These are phyloP conservation scores for Pichia norvegensis DNA, from an alignment of 1,139 yeast genomes.

Conservation along the genomic window DNA sequence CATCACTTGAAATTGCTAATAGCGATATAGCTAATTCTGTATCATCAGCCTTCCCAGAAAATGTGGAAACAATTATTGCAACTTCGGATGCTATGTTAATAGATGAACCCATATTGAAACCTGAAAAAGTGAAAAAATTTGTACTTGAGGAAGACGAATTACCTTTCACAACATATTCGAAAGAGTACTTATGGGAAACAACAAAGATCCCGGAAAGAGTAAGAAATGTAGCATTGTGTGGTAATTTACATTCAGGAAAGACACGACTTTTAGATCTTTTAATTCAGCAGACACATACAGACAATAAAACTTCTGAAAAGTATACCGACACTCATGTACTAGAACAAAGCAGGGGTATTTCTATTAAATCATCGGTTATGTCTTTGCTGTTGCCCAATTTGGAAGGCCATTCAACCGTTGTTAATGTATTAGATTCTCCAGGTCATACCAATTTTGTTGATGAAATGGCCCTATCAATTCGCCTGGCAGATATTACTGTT, in stretches of 20 bases:
- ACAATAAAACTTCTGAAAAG: constrained; percentile 35
- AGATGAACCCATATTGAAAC: constrained; percentile 61
- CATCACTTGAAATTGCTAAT: neutral
- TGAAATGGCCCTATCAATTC: constrained; percentile 54
- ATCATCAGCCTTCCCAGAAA: constrained; percentile 43
- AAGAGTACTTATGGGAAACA: constrained; percentile 44
- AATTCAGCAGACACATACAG: constrained; percentile 54
- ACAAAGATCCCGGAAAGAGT: constrained; percentile 50
- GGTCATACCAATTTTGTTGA: constrained; percentile 84
- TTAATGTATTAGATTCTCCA: constrained; percentile 77
- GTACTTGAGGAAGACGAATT: constrained; percentile 44
- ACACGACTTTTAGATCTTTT: constrained; percentile 70
- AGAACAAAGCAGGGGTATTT: constrained; percentile 64
- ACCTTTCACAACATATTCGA: constrained; percentile 56
- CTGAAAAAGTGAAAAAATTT: constrained; percentile 38
- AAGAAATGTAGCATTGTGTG: constrained; percentile 76
- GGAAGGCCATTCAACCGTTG: constrained; percentile 46
- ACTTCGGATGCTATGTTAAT: constrained; percentile 47
- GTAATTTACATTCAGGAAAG: constrained; percentile 82
- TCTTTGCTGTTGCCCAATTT: constrained; percentile 54
- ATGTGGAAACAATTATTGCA: constrained; percentile 58
- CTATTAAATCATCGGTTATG: constrained; percentile 59
- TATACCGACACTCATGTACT: constrained; percentile 66
- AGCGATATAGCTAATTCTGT: neutral
- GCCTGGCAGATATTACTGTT: constrained; percentile 57